Conservation (phyloP, 192 early-diverging fungal species). For the Thamnidium elegans region DNA sequence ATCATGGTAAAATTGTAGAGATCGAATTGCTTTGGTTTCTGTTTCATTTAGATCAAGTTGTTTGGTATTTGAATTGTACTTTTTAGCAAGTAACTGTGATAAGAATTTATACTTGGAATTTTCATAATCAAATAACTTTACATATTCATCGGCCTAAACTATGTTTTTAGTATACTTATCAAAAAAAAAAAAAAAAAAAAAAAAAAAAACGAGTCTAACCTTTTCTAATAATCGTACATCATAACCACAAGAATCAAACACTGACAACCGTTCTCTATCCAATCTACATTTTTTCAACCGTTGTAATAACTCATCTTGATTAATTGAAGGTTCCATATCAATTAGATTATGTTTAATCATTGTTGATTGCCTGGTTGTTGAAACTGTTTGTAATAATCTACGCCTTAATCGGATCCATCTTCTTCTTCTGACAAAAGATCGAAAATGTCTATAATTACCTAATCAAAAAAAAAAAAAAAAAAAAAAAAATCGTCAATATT, state of each 20-base stretch:
- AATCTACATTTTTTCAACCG: background rate
- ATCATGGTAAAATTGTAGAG: conserved; percentile 1
- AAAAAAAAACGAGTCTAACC: background rate
- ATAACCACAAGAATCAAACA: background rate
- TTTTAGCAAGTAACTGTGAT: background rate
- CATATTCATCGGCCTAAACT: background rate
- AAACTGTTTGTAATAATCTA: background rate
- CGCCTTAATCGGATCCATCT: conserved; percentile 13
- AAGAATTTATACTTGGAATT: conserved; percentile 8
- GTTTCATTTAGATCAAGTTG: background rate
- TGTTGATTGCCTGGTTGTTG: background rate
- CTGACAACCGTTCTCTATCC: conserved; percentile 1
- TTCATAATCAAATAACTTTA: conserved; percentile 8
- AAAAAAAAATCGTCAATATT: background rate
- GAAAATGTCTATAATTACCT: conserved; percentile 39
- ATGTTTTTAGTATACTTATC: background rate
- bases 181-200: background rate
- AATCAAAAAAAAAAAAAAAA: background rate
- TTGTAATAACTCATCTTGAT: background rate
- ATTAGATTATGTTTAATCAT: background rate
- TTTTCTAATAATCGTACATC: background rate
- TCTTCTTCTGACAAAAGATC: conserved; percentile 15
- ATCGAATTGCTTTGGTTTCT: conserved; percentile 3
- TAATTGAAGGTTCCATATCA: no score
- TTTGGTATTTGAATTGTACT: background rate